These are phyloP conservation scores for Striga asiatica DNA, from an alignment of 257 asterid genomes.

Conservation along the genomic window DNA sequence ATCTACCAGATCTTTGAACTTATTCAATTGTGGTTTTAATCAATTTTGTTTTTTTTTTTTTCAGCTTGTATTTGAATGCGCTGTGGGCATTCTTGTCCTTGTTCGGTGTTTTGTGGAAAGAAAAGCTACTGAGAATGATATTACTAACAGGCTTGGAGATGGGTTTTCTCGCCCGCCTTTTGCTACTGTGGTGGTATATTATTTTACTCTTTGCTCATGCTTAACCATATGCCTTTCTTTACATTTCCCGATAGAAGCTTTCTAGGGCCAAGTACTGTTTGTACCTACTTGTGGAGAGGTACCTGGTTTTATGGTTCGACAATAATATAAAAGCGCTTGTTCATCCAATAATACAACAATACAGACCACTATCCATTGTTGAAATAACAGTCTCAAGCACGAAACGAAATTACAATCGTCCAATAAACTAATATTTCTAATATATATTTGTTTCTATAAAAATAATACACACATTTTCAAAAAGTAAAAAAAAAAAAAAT, in stretches of 20 bases:
- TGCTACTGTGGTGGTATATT: conserved; percentile 80
- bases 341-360: too few species aligned
- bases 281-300: too few species aligned
- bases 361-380: too few species aligned
- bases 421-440: too few species aligned
- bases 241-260: background rate
- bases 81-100: conserved; percentile 73
- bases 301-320: too few species aligned
- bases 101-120: conserved; percentile 77
- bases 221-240: background rate
- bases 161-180: conserved; percentile 95
- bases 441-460: too few species aligned
- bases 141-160: conserved; percentile 72
- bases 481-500: too few species aligned
- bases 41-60: conserved; percentile 11
- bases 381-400: too few species aligned
- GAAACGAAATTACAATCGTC: too few species aligned
- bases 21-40: background rate
- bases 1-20: background rate
- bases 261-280: too few species aligned
- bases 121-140: conserved; percentile 64
- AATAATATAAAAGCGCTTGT: too few species aligned
- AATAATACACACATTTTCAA: too few species aligned
- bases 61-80: conserved; percentile 89
- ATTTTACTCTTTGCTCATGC: conserved; percentile 1